Conservation (phyloP, 352 stramenopile genomes). For the Globisporangium canariense region DNA sequence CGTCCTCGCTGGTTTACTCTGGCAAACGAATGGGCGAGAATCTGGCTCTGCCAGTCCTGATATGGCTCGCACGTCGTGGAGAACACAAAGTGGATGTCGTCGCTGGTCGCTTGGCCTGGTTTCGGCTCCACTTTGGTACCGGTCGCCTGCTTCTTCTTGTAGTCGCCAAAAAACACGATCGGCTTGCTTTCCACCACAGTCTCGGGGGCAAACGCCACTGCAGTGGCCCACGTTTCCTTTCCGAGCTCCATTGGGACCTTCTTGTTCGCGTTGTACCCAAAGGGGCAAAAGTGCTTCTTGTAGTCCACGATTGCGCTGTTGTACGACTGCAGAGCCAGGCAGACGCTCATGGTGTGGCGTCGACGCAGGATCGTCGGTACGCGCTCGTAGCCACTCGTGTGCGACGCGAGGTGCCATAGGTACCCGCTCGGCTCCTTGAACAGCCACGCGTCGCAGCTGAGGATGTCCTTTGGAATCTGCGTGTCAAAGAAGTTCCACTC, state of each 20-base stretch:
- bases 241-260: slow-evolving; percentile 58
- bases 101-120: slow-evolving; percentile 37
- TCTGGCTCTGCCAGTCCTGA: slow-evolving; percentile 74
- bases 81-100: slow-evolving; percentile 80
- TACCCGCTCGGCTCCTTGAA: slow-evolving; percentile 48
- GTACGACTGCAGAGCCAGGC: slow-evolving; percentile 64
- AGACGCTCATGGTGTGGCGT: slow-evolving; percentile 72
- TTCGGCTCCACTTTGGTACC: neutral
- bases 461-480: slow-evolving; percentile 56
- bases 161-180: slow-evolving; percentile 44
- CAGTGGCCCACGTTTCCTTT: slow-evolving; percentile 38
- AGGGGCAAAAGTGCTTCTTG: slow-evolving; percentile 44
- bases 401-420: slow-evolving; percentile 67
- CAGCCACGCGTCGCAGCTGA: slow-evolving; percentile 74
- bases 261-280: slow-evolving; percentile 71
- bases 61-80: slow-evolving; percentile 54
- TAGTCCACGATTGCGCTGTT: slow-evolving; percentile 61
- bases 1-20: slow-evolving; percentile 51
- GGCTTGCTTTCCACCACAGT: slow-evolving; percentile 26
- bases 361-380: slow-evolving; percentile 77
- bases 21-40: slow-evolving; percentile 62
- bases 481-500: slow-evolving; percentile 71
- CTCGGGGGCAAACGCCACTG: slow-evolving; percentile 35
- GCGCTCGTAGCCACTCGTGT: slow-evolving; percentile 74
- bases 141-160: slow-evolving; percentile 32